These are phyloP conservation scores for Arctium minus DNA, from an alignment of 129 eudicot species.

Conservation along the genomic window DNA sequence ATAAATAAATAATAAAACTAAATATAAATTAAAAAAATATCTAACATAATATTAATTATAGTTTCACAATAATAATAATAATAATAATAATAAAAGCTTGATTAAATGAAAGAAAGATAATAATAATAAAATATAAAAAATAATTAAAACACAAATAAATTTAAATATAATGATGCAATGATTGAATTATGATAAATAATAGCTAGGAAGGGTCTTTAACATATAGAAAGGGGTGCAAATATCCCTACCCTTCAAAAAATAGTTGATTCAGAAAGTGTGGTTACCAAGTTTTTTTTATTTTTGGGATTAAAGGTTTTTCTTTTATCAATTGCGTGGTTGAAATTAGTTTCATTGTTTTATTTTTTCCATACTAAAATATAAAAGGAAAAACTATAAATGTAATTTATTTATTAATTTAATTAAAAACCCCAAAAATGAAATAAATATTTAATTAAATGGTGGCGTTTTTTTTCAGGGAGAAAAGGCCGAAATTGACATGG, in stretches of 20 bases:
- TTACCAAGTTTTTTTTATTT: background rate
- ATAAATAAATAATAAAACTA: too few species aligned
- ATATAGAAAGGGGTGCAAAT: too few species aligned
- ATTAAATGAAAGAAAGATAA: too few species aligned
- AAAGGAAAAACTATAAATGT: background rate
- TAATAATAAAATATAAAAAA: too few species aligned
- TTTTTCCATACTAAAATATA: background rate
- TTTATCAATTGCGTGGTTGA: background rate
- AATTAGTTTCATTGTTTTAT: conserved; percentile 16
- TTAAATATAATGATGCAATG: too few species aligned
- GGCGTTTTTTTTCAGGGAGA: conserved; percentile 32
- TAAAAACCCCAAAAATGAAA: background rate
- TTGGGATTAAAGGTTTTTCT: background rate
- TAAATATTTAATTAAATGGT: background rate
- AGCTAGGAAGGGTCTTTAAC: too few species aligned
- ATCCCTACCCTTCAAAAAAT: background rate
- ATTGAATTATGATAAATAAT: too few species aligned
- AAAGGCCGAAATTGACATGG: conserved; percentile 47
- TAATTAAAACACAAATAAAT: too few species aligned
- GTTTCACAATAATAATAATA: too few species aligned
- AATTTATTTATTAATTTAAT: background rate
- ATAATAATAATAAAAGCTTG: too few species aligned
- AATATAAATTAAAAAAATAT: too few species aligned
- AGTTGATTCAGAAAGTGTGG: background rate
- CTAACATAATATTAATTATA: too few species aligned